Percentiles rank a stretch among this genome's conserved stretches.
phyloP scores from a whole-genome alignment of 2,329 filamentous ascomycete genomes.

The Botrytis porri region DNA sequence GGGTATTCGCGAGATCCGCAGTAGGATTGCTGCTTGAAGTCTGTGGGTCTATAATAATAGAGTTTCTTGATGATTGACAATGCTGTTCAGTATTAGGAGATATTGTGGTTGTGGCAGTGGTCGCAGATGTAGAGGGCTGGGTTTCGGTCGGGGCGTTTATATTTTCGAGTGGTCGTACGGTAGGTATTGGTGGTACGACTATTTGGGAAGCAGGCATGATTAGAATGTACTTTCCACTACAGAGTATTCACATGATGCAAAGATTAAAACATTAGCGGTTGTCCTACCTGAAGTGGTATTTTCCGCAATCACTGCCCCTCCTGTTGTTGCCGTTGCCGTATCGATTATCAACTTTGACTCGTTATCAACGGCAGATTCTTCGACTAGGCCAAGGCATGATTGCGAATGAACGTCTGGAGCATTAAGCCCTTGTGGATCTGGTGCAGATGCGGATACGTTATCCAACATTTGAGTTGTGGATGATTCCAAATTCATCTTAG shows the following conservation, averaged over 20 bases:
- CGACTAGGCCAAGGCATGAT: neutral
- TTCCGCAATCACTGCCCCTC: conserved; percentile 3
- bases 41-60: conserved; percentile 18
- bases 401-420: neutral
- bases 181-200: conserved; percentile 16
- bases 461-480: conserved; percentile 9
- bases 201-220: conserved; percentile 13
- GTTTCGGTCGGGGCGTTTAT: conserved; percentile 1
- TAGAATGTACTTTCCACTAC: neutral
- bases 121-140: conserved; percentile 17
- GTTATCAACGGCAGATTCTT: conserved; percentile 1
- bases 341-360: neutral
- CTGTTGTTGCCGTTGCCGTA: conserved; percentile 3
- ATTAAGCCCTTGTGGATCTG: conserved; percentile 10
- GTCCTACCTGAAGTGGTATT: conserved; percentile 12
- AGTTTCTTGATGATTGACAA: conserved; percentile 16
- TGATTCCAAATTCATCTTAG: conserved; percentile 24
- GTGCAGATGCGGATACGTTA: neutral
- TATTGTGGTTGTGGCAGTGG: conserved; percentile 4
- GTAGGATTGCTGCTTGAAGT: conserved; percentile 18
- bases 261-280: neutral
- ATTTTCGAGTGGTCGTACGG: conserved; percentile 17
- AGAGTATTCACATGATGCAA: conserved; percentile 13
- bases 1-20: conserved; percentile 5
- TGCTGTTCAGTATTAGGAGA: conserved; percentile 15